Conservation (phyloP, 768 basidiomycete genomes). For the Pulveroboletus sp. region DNA sequence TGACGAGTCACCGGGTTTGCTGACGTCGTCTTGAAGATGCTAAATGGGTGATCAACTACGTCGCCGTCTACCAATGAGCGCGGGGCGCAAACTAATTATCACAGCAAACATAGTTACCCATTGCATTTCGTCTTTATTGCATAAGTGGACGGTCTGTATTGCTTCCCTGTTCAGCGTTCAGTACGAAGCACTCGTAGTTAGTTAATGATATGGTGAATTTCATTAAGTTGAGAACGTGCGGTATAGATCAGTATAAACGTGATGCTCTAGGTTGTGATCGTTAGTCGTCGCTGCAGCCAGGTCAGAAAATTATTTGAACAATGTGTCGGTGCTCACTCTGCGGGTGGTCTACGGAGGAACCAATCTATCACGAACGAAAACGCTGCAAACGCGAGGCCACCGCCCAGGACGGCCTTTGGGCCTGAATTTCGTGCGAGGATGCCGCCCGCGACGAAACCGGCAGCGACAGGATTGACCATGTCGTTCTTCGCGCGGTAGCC, state of each 20-base stretch:
- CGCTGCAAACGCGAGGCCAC: slow-evolving; percentile 87
- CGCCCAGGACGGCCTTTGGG: slow-evolving; percentile 80
- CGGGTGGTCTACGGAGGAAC: slow-evolving; percentile 74
- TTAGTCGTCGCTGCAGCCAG: too few relatives aligned
- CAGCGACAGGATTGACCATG: slow-evolving; percentile 83
- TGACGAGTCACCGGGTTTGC: not conserved
- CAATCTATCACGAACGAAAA: slow-evolving; percentile 89
- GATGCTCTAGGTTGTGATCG: too few relatives aligned
- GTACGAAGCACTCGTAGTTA: not conserved
- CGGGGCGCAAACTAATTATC: not conserved
- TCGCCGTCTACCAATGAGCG: slow-evolving; percentile 46
- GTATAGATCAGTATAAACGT: too few relatives aligned
- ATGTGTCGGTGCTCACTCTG: slow-evolving; percentile 71
- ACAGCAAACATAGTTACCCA: not conserved
- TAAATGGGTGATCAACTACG: slow-evolving; percentile 54
- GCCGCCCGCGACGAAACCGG: slow-evolving; percentile 86
- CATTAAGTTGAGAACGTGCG: too few relatives aligned
- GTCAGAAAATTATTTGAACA: too few relatives aligned
- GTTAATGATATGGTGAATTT: too few relatives aligned
- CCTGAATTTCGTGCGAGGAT: slow-evolving; percentile 85
- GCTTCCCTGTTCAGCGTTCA: slow-evolving; percentile 10
- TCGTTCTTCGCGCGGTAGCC: slow-evolving; percentile 98
- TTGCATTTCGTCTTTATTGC: not conserved
- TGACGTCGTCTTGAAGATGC: slow-evolving; percentile 38
- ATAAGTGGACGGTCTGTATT: not conserved